phyloP scores from a whole-genome alignment of 2,329 filamentous ascomycete genomes.

The Xylariaceae sp. region DNA sequence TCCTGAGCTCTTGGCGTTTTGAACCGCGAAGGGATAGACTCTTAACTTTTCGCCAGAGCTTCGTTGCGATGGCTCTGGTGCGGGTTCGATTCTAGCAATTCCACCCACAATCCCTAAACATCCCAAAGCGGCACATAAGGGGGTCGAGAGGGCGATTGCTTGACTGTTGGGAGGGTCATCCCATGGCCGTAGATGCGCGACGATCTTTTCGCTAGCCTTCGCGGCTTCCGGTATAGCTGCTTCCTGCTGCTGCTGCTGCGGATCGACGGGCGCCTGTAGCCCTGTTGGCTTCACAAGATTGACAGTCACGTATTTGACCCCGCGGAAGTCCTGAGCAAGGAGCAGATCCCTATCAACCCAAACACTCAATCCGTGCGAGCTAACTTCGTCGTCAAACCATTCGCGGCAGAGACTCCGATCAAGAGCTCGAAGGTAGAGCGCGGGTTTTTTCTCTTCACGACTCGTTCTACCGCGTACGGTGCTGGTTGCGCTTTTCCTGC shows the following conservation, averaged over 20 bases:
- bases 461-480: slow-evolving; percentile 52
- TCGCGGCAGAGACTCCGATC: slow-evolving; percentile 64
- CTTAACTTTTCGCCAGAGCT: slow-evolving; percentile 63
- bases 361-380: slow-evolving; percentile 58
- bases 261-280: slow-evolving; percentile 64
- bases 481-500: slow-evolving; percentile 68
- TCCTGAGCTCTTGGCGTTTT: slow-evolving; percentile 50
- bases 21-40: slow-evolving; percentile 70
- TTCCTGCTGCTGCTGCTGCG: slow-evolving; percentile 62
- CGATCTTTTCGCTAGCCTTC: slow-evolving; percentile 60
- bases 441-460: slow-evolving; percentile 61
- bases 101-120: slow-evolving; percentile 73
- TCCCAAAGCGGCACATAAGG: slow-evolving; percentile 69
- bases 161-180: slow-evolving; percentile 79
- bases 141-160: slow-evolving; percentile 71
- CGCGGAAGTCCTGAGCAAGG: slow-evolving; percentile 64
- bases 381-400: slow-evolving; percentile 69
- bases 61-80: slow-evolving; percentile 64
- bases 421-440: slow-evolving; percentile 74
- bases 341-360: slow-evolving; percentile 83
- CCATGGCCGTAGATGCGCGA: slow-evolving; percentile 75
- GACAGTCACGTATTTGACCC: slow-evolving; percentile 72
- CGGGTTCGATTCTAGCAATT: slow-evolving; percentile 80
- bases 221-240: slow-evolving; percentile 47
- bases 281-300: slow-evolving; percentile 81